Evolutionary conservation across 1,139 yeast genomes (phyloP), one percentile per base, ranked within the genome.

Genomic region (Pichia sp.): DNA sequence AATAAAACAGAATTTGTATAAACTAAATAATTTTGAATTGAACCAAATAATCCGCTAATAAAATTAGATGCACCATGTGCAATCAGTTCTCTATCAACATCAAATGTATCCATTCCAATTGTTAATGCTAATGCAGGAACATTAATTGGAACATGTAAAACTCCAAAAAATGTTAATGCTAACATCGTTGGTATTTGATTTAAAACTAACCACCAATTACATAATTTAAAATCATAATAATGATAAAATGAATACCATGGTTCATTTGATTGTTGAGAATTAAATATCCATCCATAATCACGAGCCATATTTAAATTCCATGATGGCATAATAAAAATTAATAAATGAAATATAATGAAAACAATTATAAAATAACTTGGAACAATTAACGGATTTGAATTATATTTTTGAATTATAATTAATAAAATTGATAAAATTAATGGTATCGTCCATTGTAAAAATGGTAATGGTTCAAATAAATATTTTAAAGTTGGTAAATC

Each of bases 61-160:
- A 84, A 80, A 60, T 92, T 92, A n/a, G 96, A 87, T 50, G 83
- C 75, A 3, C 98, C 98, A 64, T 92, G 98, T 1, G 97, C 97
- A 36, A 90, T 83, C 50, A 92, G 73, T 65, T 92, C 98, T 47
- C 92, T 74, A 63, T 92, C 96, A 28, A 92, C 95, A 59, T 90
- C 96, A 52, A 85, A 78, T 51, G 82, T 83, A 60, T 84, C 92
- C 74, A 86, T 84, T 5, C 89, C 87, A 4, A 87, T 76, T 3
- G 96, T 84, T 20, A 92, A 94, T 0, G 97, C 97, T 46, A 92
- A 70, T 0, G 98, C 97, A 3, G 98, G 98, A 7, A 92, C 97
- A 61, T 92, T 92, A 52, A 92, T 92, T 5, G 98, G 98, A 11
- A 92, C 98, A 60, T 92, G 98, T 44, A 92, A 68, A 37, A 92